These are phyloP conservation scores for Erythrophleum fordii DNA, from an alignment of 306 rosid genomes.

Conservation along the genomic window DNA sequence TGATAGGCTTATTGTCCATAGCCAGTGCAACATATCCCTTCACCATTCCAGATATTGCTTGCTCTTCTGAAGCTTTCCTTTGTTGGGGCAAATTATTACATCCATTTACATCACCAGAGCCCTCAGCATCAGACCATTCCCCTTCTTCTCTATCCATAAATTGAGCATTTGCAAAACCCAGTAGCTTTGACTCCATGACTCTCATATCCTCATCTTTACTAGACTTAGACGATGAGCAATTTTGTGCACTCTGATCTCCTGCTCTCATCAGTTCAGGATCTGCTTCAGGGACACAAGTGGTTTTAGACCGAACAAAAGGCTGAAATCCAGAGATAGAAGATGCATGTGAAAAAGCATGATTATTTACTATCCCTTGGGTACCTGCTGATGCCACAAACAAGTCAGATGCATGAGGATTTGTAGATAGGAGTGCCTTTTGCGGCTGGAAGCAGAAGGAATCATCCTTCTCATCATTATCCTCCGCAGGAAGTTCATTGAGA, in stretches of 20 bases:
- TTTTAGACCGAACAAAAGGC: conserved; percentile 44
- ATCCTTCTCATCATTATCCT: conserved; percentile 77
- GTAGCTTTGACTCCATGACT: conserved; percentile 46
- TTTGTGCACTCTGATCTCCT: conserved; percentile 48
- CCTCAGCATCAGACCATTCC: conserved; percentile 97
- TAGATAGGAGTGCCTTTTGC: conserved; percentile 70
- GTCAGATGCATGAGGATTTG: conserved; percentile 60
- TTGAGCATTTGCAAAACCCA: conserved; percentile 46
- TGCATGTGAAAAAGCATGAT: conserved; percentile 81
- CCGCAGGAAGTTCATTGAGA: conserved; percentile 94
- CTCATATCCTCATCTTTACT: conserved; percentile 51
- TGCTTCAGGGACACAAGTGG: conserved; percentile 49
- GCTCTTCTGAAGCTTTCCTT: conserved; percentile 56
- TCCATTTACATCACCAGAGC: conserved; percentile 60
- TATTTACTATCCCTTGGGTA: conserved; percentile 67
- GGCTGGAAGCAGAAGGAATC: conserved; percentile 58
- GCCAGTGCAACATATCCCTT: conserved; percentile 48
- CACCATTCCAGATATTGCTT: conserved; percentile 43
- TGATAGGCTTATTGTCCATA: conserved; percentile 41
- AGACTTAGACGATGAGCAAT: conserved; percentile 41
- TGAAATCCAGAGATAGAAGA: conserved; percentile 92
- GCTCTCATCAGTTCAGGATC: conserved; percentile 54
- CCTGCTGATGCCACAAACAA: conserved; percentile 55
- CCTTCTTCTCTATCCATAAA: conserved; percentile 93
- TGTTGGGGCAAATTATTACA: conserved; percentile 50